Base-by-base conservation (phyloP, 108 stramenopile species). In the Cyclotella cryptica region DNA sequence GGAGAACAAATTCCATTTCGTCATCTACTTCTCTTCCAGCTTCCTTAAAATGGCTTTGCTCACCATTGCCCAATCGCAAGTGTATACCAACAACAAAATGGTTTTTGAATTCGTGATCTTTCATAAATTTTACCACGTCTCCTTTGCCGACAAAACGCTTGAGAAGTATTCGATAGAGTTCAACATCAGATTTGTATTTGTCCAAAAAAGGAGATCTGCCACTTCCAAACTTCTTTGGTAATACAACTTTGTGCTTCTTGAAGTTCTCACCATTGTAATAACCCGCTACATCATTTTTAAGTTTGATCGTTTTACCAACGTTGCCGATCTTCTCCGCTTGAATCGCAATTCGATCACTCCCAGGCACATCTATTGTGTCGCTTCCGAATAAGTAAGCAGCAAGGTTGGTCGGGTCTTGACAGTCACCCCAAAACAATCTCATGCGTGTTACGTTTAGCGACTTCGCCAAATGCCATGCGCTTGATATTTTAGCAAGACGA, bases 71-170 rank as follows among this genome's bases (percentile, higher is more conserved):
- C 18, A 82, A 73, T 6, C 89, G 82, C 60, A 89, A 51, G 63
- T 89, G 89, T 61, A 89, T 51, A 42, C 89, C 89, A 66, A 89
- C 72, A n/a, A 89, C 85, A 18, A 71, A 62, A 59, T 80, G 85
- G 35, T 85, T 52, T 35, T 27, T 27, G 66, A 83, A 87, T n/a
- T 65, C 27, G 46, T 86, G 71, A 40, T 74, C 40, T 40, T 69
- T 26, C 77, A 82, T 66, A 42, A 82, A 85, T 3, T 68, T 27
- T 55, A 72, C 39, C 21, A 83, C 57, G 47, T 62, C 49, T 7
- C 30, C 30, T 49, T 64, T 47, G 42, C 84, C 46, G 46, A 44
- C 49, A 76, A 89, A 89, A 17, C 74, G 27, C 3, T 69, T 28
- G 21, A 64, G 46, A 21, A 89, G 47, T 18, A 41, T 51, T 35